phyloP scores from a whole-genome alignment of 2,329 filamentous ascomycete species.

The Aspergillus pseudotamarii region DNA sequence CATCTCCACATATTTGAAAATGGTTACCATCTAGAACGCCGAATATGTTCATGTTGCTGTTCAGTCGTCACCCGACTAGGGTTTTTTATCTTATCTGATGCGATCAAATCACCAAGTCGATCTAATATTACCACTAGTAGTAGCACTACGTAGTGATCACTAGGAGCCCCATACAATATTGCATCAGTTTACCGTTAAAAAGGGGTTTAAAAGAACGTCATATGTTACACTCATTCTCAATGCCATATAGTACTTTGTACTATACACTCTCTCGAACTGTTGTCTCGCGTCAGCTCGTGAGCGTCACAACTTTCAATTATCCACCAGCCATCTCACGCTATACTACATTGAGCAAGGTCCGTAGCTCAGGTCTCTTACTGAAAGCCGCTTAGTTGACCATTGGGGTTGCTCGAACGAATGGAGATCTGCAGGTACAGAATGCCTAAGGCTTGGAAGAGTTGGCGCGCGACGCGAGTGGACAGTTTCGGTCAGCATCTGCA shows the following conservation, averaged over 20 bases:
- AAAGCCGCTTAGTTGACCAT: not conserved
- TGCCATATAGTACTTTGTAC: not conserved
- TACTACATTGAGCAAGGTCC: not conserved
- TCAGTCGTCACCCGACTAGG: not conserved
- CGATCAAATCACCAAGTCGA: conserved; percentile 7
- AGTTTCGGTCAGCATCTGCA: not conserved
- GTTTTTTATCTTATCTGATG: conserved; percentile 18
- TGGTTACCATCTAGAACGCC: not conserved
- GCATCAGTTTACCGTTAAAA: not conserved
- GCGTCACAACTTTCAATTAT: not conserved
- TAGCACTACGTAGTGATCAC: not conserved
- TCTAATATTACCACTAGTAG: not conserved
- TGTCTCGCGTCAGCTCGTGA: not conserved
- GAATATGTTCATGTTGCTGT: not conserved
- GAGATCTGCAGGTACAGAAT: conserved; percentile 1
- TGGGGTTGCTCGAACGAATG: not conserved
- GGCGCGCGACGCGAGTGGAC: conserved; percentile 2
- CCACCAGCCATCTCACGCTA: not conserved
- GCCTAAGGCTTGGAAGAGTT: not conserved
- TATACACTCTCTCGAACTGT: not conserved
- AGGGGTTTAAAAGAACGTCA: not conserved
- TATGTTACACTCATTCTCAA: not conserved
- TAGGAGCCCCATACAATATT: not conserved
- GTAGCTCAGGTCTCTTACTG: not conserved
- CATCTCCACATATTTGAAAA: conserved; percentile 9